Conservation (phyloP, 805 yeast genomes). For the Lachancea sp. region DNA sequence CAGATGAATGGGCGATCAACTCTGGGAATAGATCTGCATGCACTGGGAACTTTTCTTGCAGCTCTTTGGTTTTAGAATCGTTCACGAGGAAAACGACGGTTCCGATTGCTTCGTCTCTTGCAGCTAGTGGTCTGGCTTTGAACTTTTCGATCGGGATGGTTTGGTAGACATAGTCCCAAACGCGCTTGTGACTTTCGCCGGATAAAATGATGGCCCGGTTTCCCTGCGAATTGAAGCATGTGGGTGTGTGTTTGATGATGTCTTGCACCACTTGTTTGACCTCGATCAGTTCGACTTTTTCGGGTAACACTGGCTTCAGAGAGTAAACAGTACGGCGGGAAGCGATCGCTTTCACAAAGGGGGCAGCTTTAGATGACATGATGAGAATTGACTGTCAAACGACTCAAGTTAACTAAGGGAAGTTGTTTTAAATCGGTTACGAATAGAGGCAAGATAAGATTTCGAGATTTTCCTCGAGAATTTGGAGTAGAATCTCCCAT, state of each 20-base stretch:
- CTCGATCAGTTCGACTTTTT: slow-evolving; percentile 35
- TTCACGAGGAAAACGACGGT: slow-evolving; percentile 46
- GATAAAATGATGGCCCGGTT: slow-evolving; percentile 43
- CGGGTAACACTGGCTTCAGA: slow-evolving; percentile 40
- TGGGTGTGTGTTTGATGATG: slow-evolving; percentile 44
- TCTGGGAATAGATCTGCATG: slow-evolving; percentile 42
- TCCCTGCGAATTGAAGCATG: slow-evolving; percentile 47
- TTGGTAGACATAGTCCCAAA: slow-evolving; percentile 40
- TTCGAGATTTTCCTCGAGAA: no score
- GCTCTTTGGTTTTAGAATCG: slow-evolving; percentile 32
- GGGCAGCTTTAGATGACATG: slow-evolving; percentile 7
- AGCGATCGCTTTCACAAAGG: slow-evolving; percentile 31
- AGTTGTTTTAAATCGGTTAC: no score
- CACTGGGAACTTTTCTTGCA: slow-evolving; percentile 39
- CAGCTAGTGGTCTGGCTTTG: slow-evolving; percentile 38
- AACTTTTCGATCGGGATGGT: slow-evolving; percentile 25
- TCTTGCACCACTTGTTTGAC: slow-evolving; percentile 38
- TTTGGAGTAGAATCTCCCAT: no score
- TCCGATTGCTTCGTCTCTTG: slow-evolving; percentile 43
- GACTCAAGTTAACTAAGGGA: no score
- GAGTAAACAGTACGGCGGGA: slow-evolving; percentile 45
- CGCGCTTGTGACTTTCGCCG: slow-evolving; percentile 40
- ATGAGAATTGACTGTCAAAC: no score
- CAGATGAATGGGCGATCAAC: slow-evolving; percentile 43
- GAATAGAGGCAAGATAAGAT: no score